Evolutionary conservation across 768 basidiomycete species (phyloP), one percentile per base, ranked within the genome.

Genomic region (Calocybe cyanea): DNA sequence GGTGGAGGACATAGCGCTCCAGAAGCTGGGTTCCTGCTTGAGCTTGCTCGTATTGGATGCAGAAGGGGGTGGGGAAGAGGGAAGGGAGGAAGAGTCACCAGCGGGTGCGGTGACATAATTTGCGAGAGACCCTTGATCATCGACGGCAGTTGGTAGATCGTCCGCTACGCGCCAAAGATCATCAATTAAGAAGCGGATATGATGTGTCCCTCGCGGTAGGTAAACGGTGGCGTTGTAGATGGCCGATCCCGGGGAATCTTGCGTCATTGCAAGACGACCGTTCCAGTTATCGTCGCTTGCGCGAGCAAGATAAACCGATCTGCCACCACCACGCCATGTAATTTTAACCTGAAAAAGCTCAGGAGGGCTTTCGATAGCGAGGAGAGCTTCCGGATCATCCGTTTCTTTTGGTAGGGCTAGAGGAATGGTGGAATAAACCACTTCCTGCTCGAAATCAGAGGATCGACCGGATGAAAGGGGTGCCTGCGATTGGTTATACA

Each of bases 111-210:
- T 83, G 47, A 98, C 83, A 61, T 95, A 97, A 68, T 98, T 98
- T 43, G 95, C 91, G 36, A 98, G 73, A 20, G 86, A 87, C 24
- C 95, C 95, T 57, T 92, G 88, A 61, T 97, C 93, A 60, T 93
- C 92, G 38, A 94, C 92, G 1, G 92, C 92, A 19, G 87, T 84
- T 5, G 89, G 87, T 19, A 76, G 75, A 52, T 88, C 81, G 52
- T 85, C 77, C 2, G 86, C 79, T 6, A 87, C 80, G 50, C 85
- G 80, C 83, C 86, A 92, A 37, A 82, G 78, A 38, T 87, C 89
- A 62, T 98, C 95, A 49, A 98, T 89, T 53, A 97, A 80, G 73
- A 96, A 98, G 47, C 93, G 90, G 61, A 97, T 76, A 53, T 93
- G 89, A 60, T 97, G 92, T 0, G 92, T 92, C 13, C 95, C 95